Evolutionary conservation across 306 rosid genomes (phyloP), one percentile per base, ranked within the genome.

Genomic region (Acacia acuminata): DNA sequence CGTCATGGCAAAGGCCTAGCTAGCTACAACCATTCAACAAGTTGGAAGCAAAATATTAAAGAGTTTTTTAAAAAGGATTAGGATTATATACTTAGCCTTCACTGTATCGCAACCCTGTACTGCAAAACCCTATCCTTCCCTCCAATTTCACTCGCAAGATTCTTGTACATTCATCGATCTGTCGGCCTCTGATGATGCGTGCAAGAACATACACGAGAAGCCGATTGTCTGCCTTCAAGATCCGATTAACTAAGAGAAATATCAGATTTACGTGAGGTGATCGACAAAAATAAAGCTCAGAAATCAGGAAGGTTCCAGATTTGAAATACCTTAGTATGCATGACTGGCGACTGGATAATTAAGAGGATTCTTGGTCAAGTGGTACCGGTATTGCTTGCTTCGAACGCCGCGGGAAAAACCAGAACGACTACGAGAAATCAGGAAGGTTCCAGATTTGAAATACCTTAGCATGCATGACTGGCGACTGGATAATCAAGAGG

Each of bases 1-100:
- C 44, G 96, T 13, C 92, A 84, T 85, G 94, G 96, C 96, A 92
- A 88, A 86, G 96, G 91, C 82, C 91, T n/a, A 6, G 42, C 91
- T n/a, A 6, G 42, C 42, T 38, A 38, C 42, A 38, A 38, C 42
- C 42, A 6, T 38, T 15, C 15, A 56, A 81, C 86, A 76, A 82
- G 12, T 10, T 16, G 10, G 1, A 51, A 0, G 0, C 3, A 11
- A 48, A n/a, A 60, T 9, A 44, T 44, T 1, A 44, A n/a, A 77
- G 5, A 36, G 0, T 36, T 36, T 34, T 36, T 36, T 0, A 0
- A 36, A 36, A 36, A 36, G 22, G 10, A 66, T 64, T n/a, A 36
- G 22, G 10, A 66, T 64, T n/a, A 69, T 20, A 36, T 5, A 77
- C 75, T 85, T 77, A 70, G 1, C 10, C 16, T 77, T 24, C 17